phyloP scores from a whole-genome alignment of 345 rosid species.

The Garcia nutans region DNA sequence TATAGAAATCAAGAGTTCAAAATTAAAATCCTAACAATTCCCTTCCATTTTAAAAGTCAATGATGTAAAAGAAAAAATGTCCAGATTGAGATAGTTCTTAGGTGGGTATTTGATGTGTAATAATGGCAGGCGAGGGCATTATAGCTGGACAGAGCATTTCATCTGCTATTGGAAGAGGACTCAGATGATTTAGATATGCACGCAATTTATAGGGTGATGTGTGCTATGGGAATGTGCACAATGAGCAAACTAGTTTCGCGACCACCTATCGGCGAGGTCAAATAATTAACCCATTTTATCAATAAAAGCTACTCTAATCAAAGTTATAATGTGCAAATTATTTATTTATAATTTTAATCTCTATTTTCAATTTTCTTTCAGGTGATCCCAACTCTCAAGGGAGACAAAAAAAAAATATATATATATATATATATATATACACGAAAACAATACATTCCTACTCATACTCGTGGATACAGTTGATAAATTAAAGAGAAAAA shows the following conservation, averaged over 20 bases:
- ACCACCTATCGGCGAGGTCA: conserved; percentile 35
- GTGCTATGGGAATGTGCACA: conserved; percentile 39
- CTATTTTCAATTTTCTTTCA: background rate
- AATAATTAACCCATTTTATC: background rate
- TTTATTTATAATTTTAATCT: background rate
- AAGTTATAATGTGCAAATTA: no score
- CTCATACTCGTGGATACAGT: no score
- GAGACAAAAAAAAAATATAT: no score
- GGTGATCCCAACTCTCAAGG: conserved; percentile 45
- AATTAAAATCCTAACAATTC: no score
- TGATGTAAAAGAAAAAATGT: no score
- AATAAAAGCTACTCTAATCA: background rate
- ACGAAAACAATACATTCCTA: no score
- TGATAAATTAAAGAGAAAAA: no score
- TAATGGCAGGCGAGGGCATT: conserved; percentile 40
- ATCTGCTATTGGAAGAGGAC: conserved; percentile 37
- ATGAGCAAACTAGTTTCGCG: conserved; percentile 26
- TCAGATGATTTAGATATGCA: conserved; percentile 36
- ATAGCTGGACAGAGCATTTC: conserved; percentile 38
- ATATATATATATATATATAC: no score
- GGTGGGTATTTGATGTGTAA: background rate
- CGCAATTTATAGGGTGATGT: conserved; percentile 41
- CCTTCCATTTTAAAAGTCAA: no score
- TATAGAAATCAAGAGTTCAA: no score
- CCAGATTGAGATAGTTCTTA: background rate